Percentiles rank a stretch among this genome's conserved stretches.
Conservation (phyloP, 2,329 filamentous ascomycete species). For the Didymella sp. region DNA sequence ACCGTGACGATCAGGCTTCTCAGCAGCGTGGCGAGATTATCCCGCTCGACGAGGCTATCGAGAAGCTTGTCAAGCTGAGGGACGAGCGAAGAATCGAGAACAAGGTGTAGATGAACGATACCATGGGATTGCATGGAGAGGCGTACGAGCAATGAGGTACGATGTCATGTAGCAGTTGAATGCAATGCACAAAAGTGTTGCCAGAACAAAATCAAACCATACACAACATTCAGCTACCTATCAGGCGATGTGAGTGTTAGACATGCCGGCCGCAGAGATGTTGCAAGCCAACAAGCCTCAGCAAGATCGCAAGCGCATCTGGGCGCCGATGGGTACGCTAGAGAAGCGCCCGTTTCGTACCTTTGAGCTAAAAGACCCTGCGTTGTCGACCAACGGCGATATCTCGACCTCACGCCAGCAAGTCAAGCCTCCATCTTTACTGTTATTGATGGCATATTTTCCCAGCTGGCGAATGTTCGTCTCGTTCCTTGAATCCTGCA, state of each 20-base stretch:
- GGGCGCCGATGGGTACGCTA: slow-evolving; percentile 11
- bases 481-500: background rate
- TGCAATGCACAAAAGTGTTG: background rate
- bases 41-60: slow-evolving; percentile 64
- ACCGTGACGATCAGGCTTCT: slow-evolving; percentile 67
- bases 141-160: slow-evolving; percentile 7
- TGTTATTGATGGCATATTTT: background rate
- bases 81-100: slow-evolving; percentile 53
- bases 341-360: slow-evolving; percentile 16
- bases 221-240: background rate
- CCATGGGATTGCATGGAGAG: slow-evolving; percentile 6
- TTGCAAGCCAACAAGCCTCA: background rate
- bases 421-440: background rate
- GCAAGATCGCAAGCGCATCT: background rate
- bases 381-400: background rate
- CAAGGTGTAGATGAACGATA: slow-evolving; percentile 23
- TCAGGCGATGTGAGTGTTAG: background rate
- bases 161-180: slow-evolving; percentile 4
- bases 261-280: background rate
- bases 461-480: background rate
- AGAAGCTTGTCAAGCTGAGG: slow-evolving; percentile 58
- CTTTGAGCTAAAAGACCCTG: slow-evolving; percentile 8
- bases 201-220: background rate
- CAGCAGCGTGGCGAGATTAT: slow-evolving; percentile 69
- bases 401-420: background rate